A percentile compares a stretch with the other conserved stretches of the same genome.
Evolutionary conservation across 306 rosid genomes (phyloP).

Genomic region (Casuarina glauca): DNA sequence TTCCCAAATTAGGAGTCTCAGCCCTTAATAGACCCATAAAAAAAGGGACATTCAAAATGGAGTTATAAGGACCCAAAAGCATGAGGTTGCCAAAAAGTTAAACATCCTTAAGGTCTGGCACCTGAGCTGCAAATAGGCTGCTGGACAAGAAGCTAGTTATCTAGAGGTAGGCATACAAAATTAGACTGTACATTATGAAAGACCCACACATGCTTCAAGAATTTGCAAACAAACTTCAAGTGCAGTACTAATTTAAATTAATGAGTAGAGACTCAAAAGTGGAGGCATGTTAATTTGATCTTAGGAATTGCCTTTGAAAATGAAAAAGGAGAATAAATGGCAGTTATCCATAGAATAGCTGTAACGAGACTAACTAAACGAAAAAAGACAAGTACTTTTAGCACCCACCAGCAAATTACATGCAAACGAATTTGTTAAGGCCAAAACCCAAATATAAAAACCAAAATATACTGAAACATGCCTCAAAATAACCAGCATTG

Average conservation of each 20-base stretch:
- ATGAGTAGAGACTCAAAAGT: too few relatives aligned
- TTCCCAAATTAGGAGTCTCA: not conserved
- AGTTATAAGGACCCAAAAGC: not conserved
- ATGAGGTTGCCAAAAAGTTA: not conserved
- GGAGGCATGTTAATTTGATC: too few relatives aligned
- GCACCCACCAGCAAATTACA: not conserved
- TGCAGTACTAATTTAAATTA: too few relatives aligned
- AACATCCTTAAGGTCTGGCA: not conserved
- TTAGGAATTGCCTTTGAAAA: too few relatives aligned
- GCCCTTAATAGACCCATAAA: not conserved
- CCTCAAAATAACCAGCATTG: not conserved
- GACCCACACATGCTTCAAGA: too few relatives aligned
- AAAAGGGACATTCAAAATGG: too few relatives aligned
- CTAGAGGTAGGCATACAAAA: not conserved
- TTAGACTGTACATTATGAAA: too few relatives aligned
- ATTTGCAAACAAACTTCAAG: too few relatives aligned
- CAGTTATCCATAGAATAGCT: too few relatives aligned
- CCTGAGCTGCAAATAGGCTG: not conserved
- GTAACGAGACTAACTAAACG: not conserved
- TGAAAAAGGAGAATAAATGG: too few relatives aligned
- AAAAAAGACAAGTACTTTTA: not conserved
- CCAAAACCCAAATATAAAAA: not conserved
- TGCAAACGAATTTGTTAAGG: not conserved
- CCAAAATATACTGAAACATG: not conserved
- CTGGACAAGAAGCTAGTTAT: not conserved